Conservation (phyloP, 2,329 filamentous ascomycete species). For the Claviceps purpurea region DNA sequence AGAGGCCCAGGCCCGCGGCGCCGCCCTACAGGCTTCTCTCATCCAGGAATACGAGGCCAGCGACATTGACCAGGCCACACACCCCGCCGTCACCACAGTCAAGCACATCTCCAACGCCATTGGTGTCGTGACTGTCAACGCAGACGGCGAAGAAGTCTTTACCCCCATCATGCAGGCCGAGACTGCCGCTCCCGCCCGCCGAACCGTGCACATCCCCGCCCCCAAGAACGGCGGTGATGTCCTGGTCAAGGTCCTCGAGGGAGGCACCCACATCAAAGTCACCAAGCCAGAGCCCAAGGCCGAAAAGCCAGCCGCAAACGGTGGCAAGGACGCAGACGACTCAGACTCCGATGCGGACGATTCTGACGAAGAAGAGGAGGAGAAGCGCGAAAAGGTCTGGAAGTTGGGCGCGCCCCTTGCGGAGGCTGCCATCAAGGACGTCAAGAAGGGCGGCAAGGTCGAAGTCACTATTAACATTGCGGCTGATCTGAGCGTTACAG, state of each 20-base stretch:
- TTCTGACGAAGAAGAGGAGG: slow-evolving; percentile 65
- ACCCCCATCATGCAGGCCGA: slow-evolving; percentile 70
- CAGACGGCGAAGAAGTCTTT: slow-evolving; percentile 55
- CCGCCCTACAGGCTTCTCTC: slow-evolving; percentile 86
- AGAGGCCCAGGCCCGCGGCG: slow-evolving; percentile 76
- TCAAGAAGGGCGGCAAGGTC: slow-evolving; percentile 82
- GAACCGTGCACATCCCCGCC: slow-evolving; percentile 64
- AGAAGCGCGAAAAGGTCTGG: slow-evolving; percentile 82
- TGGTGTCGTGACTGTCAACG: slow-evolving; percentile 59
- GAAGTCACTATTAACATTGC: slow-evolving; percentile 87
- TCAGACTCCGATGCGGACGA: slow-evolving; percentile 43
- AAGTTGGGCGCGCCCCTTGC: slow-evolving; percentile 73
- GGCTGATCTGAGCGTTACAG: slow-evolving; percentile 63
- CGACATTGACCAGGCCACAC: slow-evolving; percentile 91
- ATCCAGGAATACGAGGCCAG: slow-evolving; percentile 89
- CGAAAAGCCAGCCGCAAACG: slow-evolving; percentile 55
- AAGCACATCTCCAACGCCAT: slow-evolving; percentile 83
- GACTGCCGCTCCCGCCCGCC: slow-evolving; percentile 79
- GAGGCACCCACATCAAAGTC: slow-evolving; percentile 80
- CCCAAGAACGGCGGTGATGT: slow-evolving; percentile 78
- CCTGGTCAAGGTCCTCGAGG: slow-evolving; percentile 78
- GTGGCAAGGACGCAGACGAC: slow-evolving; percentile 45
- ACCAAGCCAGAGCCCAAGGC: slow-evolving; percentile 73
- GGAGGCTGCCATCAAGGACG: slow-evolving; percentile 69
- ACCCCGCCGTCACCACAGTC: slow-evolving; percentile 87